These are phyloP conservation scores for Gentiana macrophylla DNA, from an alignment of 257 asterid genomes.

Conservation along the genomic window DNA sequence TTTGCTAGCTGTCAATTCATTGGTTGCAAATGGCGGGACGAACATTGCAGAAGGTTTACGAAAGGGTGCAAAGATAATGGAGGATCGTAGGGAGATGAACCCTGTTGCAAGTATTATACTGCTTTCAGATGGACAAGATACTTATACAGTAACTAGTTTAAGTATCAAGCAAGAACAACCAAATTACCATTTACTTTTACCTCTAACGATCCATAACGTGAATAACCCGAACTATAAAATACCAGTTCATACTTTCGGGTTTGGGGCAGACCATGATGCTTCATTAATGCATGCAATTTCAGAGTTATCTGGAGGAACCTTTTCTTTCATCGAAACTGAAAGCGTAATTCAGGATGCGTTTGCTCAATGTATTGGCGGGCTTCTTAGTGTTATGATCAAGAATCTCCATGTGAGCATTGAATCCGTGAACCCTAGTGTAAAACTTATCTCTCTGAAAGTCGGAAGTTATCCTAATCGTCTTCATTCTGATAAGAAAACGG, in stretches of 20 bases:
- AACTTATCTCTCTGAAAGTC: conserved; percentile 46
- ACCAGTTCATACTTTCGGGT: conserved; percentile 92
- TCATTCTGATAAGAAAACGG: conserved; percentile 36
- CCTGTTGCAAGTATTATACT: conserved; percentile 81
- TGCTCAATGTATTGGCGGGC: conserved; percentile 98
- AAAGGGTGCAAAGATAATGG: conserved; percentile 87
- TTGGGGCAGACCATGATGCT: conserved; percentile 87
- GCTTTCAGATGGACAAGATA: conserved; percentile 93
- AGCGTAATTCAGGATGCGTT: conserved; percentile 95
- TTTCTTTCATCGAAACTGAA: conserved; percentile 93
- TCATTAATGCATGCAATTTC: conserved; percentile 87
- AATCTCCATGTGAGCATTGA: conserved; percentile 49
- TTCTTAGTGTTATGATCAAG: conserved; percentile 85
- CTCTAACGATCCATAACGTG: conserved; percentile 48
- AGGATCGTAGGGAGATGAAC: conserved; percentile 70
- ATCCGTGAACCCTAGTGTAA: conserved; percentile 41
- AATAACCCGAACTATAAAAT: conserved; percentile 47
- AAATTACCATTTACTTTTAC: conserved; percentile 65
- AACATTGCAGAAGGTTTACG: conserved; percentile 95
- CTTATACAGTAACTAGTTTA: conserved; percentile 55
- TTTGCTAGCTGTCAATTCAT: conserved; percentile 71
- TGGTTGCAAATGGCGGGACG: conserved; percentile 93
- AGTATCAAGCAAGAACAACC: conserved; percentile 24
- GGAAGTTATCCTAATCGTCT: conserved; percentile 67
- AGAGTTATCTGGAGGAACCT: conserved; percentile 91